Percentiles rank a stretch among this genome's conserved stretches.
Evolutionary conservation across 345 rosid genomes (phyloP).

Genomic region (Eucalyptus sp.): DNA sequence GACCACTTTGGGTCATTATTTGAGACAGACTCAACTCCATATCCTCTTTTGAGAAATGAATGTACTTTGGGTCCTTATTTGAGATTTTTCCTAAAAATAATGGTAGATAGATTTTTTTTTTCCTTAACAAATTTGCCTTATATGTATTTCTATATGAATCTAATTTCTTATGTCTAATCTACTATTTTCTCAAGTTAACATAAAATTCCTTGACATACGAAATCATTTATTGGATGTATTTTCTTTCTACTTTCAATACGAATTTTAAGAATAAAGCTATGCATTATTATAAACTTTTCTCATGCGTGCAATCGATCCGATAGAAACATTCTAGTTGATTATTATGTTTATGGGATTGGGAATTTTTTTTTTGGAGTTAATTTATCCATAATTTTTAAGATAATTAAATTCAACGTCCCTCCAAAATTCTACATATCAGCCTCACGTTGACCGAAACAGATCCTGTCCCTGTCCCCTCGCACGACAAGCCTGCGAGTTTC

Average conservation of each 20-base stretch:
- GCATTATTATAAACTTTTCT: not conserved
- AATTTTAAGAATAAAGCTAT: not conserved
- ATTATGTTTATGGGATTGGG: not conserved
- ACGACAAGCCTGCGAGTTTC: not conserved
- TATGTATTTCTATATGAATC: not conserved
- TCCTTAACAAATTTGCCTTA: not conserved
- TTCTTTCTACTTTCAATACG: not conserved
- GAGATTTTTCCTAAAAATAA: no score
- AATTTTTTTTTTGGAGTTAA: not conserved
- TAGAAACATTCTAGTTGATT: not conserved
- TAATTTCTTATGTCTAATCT: rapidly evolving
- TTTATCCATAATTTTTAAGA: not conserved
- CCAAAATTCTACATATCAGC: not conserved
- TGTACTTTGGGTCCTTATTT: no score
- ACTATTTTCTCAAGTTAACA: not conserved
- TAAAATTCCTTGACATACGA: rapidly evolving
- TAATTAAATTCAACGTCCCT: not conserved
- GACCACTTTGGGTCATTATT: no score
- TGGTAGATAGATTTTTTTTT: no score
- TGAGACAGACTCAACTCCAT: no score
- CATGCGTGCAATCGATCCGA: not conserved
- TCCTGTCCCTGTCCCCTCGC: not conserved
- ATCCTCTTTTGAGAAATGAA: no score
- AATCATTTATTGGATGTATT: not conserved
- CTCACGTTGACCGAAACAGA: not conserved